A percentile compares a stretch with the other conserved stretches of the same genome.
Conservation (phyloP, 306 rosid genomes). For the Medicago truncatula region MtrunA17r5.0-ANR NC_053043.1:11606001-11606500, state of each 20-base stretch:
- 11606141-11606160: slow-evolving; percentile 78
- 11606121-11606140: slow-evolving; percentile 78
- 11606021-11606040: background rate
- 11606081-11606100: slow-evolving; percentile 19
- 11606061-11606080: background rate
- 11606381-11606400: slow-evolving; percentile 68
- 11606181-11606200: slow-evolving; percentile 70
- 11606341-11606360: slow-evolving; percentile 62
- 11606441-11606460: slow-evolving; percentile 91
- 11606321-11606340: slow-evolving; percentile 20
- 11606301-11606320: slow-evolving; percentile 17
- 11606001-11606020: background rate
- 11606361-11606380: slow-evolving; percentile 65
- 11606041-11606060: slow-evolving; percentile 7
- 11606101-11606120: slow-evolving; percentile 25
- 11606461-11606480: slow-evolving; percentile 55
- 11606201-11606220: slow-evolving; percentile 68
- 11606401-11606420: slow-evolving; percentile 72
- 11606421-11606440: slow-evolving; percentile 56
- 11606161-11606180: slow-evolving; percentile 54
- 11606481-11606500: slow-evolving; percentile 30
- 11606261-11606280: slow-evolving; percentile 55
- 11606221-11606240: slow-evolving; percentile 63
- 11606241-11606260: slow-evolving; percentile 64
- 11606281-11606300: slow-evolving; percentile 39